A percentile compares a stretch with the other conserved stretches of the same genome.
Evolutionary conservation across 495 filamentous ascomycete genomes (phyloP).

Genomic region (Neurospora sublineolata): DNA sequence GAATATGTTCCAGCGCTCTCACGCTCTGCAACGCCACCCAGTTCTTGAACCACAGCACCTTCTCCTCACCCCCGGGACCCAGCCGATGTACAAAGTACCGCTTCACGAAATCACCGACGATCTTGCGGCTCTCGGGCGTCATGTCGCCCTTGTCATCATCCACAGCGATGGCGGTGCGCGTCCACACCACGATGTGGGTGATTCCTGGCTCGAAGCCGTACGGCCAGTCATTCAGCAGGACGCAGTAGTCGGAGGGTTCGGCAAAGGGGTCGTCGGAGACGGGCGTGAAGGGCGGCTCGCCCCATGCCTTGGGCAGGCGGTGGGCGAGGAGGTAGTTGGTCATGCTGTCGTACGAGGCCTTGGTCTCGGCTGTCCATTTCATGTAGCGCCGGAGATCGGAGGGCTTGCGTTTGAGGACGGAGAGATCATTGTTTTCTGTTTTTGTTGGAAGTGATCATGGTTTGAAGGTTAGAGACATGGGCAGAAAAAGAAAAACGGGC

Average conservation of each 20-base stretch:
- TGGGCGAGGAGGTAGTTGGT: slow-evolving; percentile 63
- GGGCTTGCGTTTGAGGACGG: slow-evolving; percentile 66
- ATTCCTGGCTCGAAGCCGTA: slow-evolving; percentile 67
- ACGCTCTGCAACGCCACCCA: slow-evolving; percentile 86
- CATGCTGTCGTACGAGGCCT: slow-evolving; percentile 61
- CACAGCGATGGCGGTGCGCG: slow-evolving; percentile 42
- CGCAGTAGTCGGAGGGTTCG: slow-evolving; percentile 58
- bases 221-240: slow-evolving; percentile 85
- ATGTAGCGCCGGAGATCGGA: slow-evolving; percentile 78
- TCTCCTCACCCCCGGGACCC: slow-evolving; percentile 36
- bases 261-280: slow-evolving; percentile 51
- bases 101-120: slow-evolving; percentile 57
- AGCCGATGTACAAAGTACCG: slow-evolving; percentile 52
- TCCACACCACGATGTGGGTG: slow-evolving; percentile 62
- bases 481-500: neutral
- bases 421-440: slow-evolving; percentile 57
- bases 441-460: slow-evolving; percentile 3
- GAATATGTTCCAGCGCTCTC: slow-evolving; percentile 57
- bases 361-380: slow-evolving; percentile 59
- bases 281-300: slow-evolving; percentile 38
- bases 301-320: slow-evolving; percentile 58
- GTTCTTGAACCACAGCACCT: slow-evolving; percentile 90
- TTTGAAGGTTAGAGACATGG: slow-evolving; percentile 3
- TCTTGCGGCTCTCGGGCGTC: slow-evolving; percentile 50
- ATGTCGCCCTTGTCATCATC: slow-evolving; percentile 56